These are phyloP conservation scores for Emergomyces orientalis DNA, from an alignment of 2,329 filamentous ascomycete species.

Conservation along the genomic window DNA sequence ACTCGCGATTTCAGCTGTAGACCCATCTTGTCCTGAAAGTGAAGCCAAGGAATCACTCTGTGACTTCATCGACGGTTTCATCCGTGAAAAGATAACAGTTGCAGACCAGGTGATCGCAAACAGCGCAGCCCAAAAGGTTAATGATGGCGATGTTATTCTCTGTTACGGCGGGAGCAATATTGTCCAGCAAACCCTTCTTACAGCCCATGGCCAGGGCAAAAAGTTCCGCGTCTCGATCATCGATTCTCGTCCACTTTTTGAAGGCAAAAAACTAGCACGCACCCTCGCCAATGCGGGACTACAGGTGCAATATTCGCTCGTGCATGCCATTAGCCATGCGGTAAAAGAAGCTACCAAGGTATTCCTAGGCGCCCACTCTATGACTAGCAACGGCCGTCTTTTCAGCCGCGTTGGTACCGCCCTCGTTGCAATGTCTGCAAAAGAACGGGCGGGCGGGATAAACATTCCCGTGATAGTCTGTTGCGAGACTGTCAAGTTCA, in stretches of 20 bases:
- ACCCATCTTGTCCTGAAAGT: conserved; percentile 72
- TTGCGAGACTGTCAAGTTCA: conserved; percentile 93
- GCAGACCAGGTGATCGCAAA: conserved; percentile 78
- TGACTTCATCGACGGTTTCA: conserved; percentile 77
- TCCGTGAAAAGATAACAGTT: conserved; percentile 78
- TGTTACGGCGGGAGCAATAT: conserved; percentile 81
- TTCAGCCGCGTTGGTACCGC: conserved; percentile 83
- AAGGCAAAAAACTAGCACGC: conserved; percentile 63
- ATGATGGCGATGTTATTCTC: conserved; percentile 69
- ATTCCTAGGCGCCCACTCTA: conserved; percentile 80
- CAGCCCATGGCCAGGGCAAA: conserved; percentile 60
- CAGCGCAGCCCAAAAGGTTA: conserved; percentile 65
- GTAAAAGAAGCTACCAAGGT: conserved; percentile 63
- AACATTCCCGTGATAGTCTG: conserved; percentile 78
- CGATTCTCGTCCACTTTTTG: conserved; percentile 63
- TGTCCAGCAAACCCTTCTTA: conserved; percentile 70
- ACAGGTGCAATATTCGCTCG: conserved; percentile 69
- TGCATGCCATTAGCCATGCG: conserved; percentile 66
- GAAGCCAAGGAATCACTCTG: conserved; percentile 72
- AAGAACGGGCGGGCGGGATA: conserved; percentile 46
- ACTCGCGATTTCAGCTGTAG: conserved; percentile 79
- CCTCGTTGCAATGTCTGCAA: conserved; percentile 73
- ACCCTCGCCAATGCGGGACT: conserved; percentile 61
- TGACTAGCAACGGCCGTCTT: conserved; percentile 89
- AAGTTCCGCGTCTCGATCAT: conserved; percentile 76